Conservation (phyloP, 495 filamentous ascomycete species). For the Hypomontagnella submonticulosa region DNA sequence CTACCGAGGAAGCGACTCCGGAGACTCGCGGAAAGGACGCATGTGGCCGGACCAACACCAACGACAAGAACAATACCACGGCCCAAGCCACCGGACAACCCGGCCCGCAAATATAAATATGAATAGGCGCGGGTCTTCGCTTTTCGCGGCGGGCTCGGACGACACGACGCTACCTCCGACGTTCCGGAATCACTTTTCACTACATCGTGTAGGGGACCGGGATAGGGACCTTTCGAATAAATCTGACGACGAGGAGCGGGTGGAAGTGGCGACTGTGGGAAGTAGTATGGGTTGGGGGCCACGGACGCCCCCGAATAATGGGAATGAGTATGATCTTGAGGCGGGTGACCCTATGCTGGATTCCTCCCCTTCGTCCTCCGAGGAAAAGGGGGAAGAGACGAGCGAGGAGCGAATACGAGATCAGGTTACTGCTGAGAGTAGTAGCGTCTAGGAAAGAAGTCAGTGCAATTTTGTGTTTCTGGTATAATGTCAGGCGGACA, state of each 20-base stretch:
- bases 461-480: not conserved
- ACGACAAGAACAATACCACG: too few relatives aligned
- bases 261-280: not conserved
- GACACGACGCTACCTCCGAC: slow-evolving; percentile 1
- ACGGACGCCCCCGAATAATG: not conserved
- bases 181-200: not conserved
- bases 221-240: not conserved
- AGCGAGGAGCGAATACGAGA: not conserved
- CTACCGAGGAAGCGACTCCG: slow-evolving; percentile 37
- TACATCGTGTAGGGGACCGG: too few relatives aligned
- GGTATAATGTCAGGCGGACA: too few relatives aligned
- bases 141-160: slow-evolving; percentile 4
- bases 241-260: not conserved
- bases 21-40: slow-evolving; percentile 12
- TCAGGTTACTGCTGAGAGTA: not conserved
- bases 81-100: too few relatives aligned
- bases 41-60: too few relatives aligned
- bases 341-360: not conserved
- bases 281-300: slow-evolving; percentile 6
- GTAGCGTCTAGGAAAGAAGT: not conserved
- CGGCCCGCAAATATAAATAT: too few relatives aligned
- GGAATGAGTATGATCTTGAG: slow-evolving; percentile 7
- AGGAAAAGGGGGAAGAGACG: not conserved
- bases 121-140: not conserved
- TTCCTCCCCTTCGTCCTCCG: not conserved